Conservation (phyloP, 495 filamentous ascomycete species). For the Entonaema liquescens region DNA sequence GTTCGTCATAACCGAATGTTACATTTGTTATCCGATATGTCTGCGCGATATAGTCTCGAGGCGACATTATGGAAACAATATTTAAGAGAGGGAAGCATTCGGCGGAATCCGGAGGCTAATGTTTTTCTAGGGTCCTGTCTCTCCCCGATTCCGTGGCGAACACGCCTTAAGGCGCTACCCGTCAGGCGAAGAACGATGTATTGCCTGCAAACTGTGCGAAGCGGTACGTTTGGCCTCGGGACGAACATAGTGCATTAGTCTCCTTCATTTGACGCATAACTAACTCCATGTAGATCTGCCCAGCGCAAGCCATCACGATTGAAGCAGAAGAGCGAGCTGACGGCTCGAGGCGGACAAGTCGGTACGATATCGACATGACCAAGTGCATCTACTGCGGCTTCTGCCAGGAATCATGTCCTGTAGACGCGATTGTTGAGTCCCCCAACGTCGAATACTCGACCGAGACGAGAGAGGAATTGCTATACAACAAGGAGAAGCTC, state of each 20-base stretch:
- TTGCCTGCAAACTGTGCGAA: conserved; percentile 99
- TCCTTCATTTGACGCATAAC: background rate
- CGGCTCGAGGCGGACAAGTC: conserved; percentile 90
- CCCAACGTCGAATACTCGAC: conserved; percentile 98
- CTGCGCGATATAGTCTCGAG: conserved; percentile 25
- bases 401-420: conserved; percentile 98
- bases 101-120: conserved; percentile 1
- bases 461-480: conserved; percentile 93
- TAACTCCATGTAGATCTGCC: conserved; percentile 71
- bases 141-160: conserved; percentile 95
- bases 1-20: conserved; percentile 43
- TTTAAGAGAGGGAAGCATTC: background rate
- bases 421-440: conserved; percentile 96
- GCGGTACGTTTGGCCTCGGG: conserved; percentile 60
- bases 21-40: background rate
- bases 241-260: background rate
- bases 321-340: conserved; percentile 98
- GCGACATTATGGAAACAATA: background rate
- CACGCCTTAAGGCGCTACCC: conserved; percentile 95
- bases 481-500: conserved; percentile 98
- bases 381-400: conserved; percentile 99
- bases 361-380: conserved; percentile 99
- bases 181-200: conserved; percentile 97
- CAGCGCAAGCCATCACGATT: conserved; percentile 95
- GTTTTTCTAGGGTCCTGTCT: conserved; percentile 78